Evolutionary conservation across 306 rosid genomes (phyloP), one percentile per base, ranked within the genome.

Genomic region (Begonia loranthoides): DNA sequence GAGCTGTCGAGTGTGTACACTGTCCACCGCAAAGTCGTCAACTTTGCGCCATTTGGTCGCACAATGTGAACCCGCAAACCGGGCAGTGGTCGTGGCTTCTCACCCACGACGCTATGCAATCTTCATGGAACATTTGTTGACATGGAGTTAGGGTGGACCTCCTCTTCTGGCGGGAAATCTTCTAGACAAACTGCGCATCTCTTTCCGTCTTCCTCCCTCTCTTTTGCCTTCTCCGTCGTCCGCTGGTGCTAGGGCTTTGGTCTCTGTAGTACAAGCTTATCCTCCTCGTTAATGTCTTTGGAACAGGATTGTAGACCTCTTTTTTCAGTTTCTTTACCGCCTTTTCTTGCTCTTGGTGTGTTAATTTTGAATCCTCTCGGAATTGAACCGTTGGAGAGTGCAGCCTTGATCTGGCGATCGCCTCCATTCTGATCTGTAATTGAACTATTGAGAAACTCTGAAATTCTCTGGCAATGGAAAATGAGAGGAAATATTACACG

Each of bases 41-140:
- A 44, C 65, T 55, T 41, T 52, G 66, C 51, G 36, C 58, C 13
- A 8, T 59, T 49, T 51, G 70, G 49, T 80, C 75, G 16, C 53
- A 55, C 38, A 90, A 55, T 45, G 56, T 58, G 62, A 40, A 72
- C 61, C 95, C 78, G 62, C 95, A 90, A 5, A 80, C 73, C 0
- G 95, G 97, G 58, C 97, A 90, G 50, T 70, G 87, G 1, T 73
- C 78, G 14, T 72, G 65, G 63, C 80, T 82, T 52, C 68, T 76
- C 47, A 77, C 61, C 95, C 95, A 85, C 0, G 95, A 84, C 9
- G 82, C 71, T 41, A 90, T 82, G 66, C 97, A 90, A 9, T 80
- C 80, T 57, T 80, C 92, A 53, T 85, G 97, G 56, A 85, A 90
- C 92, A 90, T 80, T 60, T 90, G 95, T 10, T 67, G 70, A 66